Percentiles rank a stretch among this genome's conserved stretches.
These are phyloP conservation scores for Vitis hybrid DNA, from an alignment of 177 flowering plant species.

Conservation along the genomic window DNA sequence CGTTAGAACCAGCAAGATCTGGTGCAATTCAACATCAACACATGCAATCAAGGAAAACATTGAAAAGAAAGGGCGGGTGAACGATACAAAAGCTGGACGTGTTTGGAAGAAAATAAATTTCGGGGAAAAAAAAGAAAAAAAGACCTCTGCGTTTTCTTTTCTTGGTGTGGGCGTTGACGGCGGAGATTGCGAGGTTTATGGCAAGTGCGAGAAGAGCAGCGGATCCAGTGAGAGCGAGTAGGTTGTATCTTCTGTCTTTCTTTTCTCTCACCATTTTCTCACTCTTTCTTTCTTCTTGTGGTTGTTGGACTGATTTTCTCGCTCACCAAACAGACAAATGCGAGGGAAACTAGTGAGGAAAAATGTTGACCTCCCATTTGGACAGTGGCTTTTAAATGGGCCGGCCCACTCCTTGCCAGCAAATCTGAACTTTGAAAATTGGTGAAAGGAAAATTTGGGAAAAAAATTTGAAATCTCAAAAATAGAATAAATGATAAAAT, in stretches of 20 bases:
- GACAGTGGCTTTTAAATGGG: no score
- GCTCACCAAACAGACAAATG: conserved; percentile 22
- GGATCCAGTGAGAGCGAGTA: conserved; percentile 64
- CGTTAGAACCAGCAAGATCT: conserved; percentile 68
- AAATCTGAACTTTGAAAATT: no score
- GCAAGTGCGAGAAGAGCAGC: conserved; percentile 75
- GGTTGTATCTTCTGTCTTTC: conserved; percentile 15
- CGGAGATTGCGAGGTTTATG: conserved; percentile 58
- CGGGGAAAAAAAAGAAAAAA: background rate
- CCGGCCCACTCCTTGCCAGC: no score
- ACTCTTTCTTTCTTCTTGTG: conserved; percentile 13
- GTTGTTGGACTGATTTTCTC: conserved; percentile 7
- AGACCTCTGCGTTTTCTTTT: conserved; percentile 50
- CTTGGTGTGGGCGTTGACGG: conserved; percentile 42
- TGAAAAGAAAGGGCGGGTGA: background rate
- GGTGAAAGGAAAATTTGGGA: no score
- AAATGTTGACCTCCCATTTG: no score
- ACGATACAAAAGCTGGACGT: background rate
- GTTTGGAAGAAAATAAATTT: background rate
- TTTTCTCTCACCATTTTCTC: conserved; percentile 23
- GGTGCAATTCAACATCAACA: conserved; percentile 11
- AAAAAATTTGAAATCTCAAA: no score
- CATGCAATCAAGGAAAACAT: background rate
- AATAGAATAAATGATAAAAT: no score
- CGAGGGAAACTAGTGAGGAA: conserved; percentile 24